Base-by-base conservation (phyloP, 768 basidiomycete species). In the Agrocybe praecox region DNA sequence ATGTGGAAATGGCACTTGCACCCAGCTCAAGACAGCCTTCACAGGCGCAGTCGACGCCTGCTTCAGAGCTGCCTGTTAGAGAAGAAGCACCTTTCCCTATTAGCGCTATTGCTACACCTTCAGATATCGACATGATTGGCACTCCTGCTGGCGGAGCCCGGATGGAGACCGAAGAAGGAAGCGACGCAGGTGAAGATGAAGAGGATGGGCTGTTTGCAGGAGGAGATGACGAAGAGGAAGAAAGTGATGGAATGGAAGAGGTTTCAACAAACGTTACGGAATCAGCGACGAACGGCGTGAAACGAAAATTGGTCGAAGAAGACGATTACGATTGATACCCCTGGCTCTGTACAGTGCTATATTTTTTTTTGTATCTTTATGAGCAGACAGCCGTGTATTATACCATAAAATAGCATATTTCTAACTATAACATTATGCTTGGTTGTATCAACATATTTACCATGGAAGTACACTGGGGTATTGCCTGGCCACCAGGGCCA, bases 221-320 rank as follows among this genome's bases (percentile, higher is more conserved):
- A 24, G 91, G 86, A 22, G 87, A 86, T 26, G 86, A 88, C 14
- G 87, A 87, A 36, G 86, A 86, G 52, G 87, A 87, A 67, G 90
- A 92, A 61, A 90, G 89, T 58, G 92, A 92, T 54, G 86, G 78
- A 2, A 92, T 92, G 90, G 90, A 91, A 61, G 89, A 92, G 58
- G 84, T 90, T 3, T 82, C 87, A 63, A 81, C 85, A 2, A 65
- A 74, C 42, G 61, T 77, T 42, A 75, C 73, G 7, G 76, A 80
- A n/a, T 65, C 72, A 9, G n/a, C 14, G 14, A 73, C 79, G 11
- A 87, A 87, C 57, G 90, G 88, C 21, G 76, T 85, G 49, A 92
- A 90, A 68, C 80, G 92, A 40, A 92, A 92, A 69, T 72, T 93
- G 47, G 87, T 92, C 2, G 92, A 94, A 67, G 92, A 92, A 64